Evolutionary conservation across 2,329 filamentous ascomycete genomes (phyloP).

Genomic region (Penicillium sp.): DNA sequence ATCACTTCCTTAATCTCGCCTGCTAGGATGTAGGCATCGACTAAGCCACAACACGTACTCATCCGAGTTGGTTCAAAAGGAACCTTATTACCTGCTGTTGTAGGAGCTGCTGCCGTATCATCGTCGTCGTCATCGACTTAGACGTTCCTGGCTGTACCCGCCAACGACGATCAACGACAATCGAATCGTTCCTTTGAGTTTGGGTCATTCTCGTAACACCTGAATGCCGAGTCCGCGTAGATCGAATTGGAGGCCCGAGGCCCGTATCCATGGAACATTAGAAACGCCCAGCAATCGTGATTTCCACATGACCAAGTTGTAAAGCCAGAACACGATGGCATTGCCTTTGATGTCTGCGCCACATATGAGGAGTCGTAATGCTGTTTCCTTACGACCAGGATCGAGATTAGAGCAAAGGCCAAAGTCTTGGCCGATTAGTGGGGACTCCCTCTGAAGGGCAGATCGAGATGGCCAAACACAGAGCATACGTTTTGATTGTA

Average conservation of each 20-base stretch:
- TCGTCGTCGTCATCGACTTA: conserved; percentile 19
- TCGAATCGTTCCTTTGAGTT: conserved; percentile 22
- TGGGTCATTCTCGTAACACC: conserved; percentile 52
- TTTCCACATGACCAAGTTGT: too few species aligned
- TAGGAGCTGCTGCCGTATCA: not conserved
- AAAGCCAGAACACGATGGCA: conserved; percentile 50
- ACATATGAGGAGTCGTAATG: conserved; percentile 47
- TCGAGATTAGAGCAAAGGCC: too few species aligned
- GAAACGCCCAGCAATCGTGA: conserved; percentile 43
- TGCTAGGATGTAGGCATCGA: conserved; percentile 34
- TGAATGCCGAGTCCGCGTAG: conserved; percentile 51
- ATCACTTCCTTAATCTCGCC: conserved; percentile 27
- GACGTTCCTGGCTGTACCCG: conserved; percentile 27
- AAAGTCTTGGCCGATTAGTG: too few species aligned
- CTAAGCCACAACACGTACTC: conserved; percentile 49
- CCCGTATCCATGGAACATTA: conserved; percentile 40
- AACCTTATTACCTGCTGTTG: not conserved
- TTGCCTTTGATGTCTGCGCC: conserved; percentile 40
- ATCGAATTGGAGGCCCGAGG: conserved; percentile 52
- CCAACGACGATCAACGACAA: conserved; percentile 28
- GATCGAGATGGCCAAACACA: too few species aligned
- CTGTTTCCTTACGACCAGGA: too few species aligned
- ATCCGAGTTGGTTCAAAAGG: conserved; percentile 40
- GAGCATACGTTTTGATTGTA: too few species aligned
- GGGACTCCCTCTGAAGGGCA: too few species aligned